A percentile compares a stretch with the other conserved stretches of the same genome.
phyloP scores from a whole-genome alignment of 169 alveolate genomes.

The Theileria annulata region DNA sequence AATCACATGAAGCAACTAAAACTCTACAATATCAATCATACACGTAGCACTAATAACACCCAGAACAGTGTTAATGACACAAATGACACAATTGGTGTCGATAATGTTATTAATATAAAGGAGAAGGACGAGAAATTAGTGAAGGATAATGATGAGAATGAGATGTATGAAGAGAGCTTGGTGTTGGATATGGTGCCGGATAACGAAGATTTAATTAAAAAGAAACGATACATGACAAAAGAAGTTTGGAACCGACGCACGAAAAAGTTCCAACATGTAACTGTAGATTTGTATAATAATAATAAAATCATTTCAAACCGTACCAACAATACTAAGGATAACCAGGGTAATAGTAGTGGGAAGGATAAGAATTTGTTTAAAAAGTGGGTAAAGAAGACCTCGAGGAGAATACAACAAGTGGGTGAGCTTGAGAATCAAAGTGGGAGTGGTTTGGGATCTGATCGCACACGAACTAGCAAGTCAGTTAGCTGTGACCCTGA shows the following conservation, averaged over 20 bases:
- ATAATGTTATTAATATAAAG: background rate
- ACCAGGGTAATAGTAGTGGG: background rate
- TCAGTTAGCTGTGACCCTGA: constrained; percentile 8
- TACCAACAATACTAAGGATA: background rate
- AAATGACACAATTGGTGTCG: background rate
- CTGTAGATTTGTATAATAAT: constrained; percentile 56
- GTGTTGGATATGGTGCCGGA: constrained; percentile 63
- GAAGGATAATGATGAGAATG: background rate
- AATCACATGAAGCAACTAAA: constrained; percentile 2
- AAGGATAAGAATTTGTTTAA: constrained; percentile 46
- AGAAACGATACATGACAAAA: constrained; percentile 48
- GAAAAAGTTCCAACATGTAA: constrained; percentile 58
- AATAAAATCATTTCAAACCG: constrained; percentile 12
- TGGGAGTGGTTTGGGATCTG: background rate
- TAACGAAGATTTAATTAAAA: constrained; percentile 56
- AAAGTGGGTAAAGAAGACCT: constrained; percentile 64
- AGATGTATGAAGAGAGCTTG: constrained; percentile 1
- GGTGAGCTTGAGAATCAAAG: constrained; percentile 56
- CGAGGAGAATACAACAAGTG: constrained; percentile 50
- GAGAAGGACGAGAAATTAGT: background rate
- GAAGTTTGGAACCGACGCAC: constrained; percentile 65
- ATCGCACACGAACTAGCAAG: background rate
- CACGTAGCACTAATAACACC: background rate
- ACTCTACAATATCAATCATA: background rate
- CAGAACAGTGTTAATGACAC: background rate